Base-by-base conservation (phyloP, 345 rosid species). In the Fremontodendron californicum region DNA sequence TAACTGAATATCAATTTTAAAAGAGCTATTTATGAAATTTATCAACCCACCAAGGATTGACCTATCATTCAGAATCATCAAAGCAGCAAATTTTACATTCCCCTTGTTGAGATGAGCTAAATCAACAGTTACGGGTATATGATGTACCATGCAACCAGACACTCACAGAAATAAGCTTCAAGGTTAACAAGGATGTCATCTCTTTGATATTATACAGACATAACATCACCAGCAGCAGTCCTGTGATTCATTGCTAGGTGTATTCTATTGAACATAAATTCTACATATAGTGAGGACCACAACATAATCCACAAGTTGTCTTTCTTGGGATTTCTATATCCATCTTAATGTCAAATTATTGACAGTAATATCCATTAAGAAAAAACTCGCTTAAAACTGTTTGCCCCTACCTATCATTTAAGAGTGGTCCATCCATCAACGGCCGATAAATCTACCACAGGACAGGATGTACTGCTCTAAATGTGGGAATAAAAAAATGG, bases 401-500 rank as follows among this genome's bases (percentile, higher is more conserved):
- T 52, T 5, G 74, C 55, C 37, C 48, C 64, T 29, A 1, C 21
- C 71, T 35, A 35, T 31, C 12, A 23, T 23, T 25, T 76, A 66
- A 68, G 21, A 37, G 75, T 63, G 67, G 81, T 49, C 86, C 82
- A 78, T 39, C 79, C 63, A 51, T 74, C 67, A 63, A 74, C 27
- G 71, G 52, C 31, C 45, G 43, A 64, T 67, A 78, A 45, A 64
- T 58, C 48, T 29, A 67, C 49, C 42, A n/a, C n/a, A n/a, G n/a
- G n/a, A 64, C 35, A 72, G 33, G 39, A 78, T 49, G 49, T 40
- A 66, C 1, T 15, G n/a, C 68, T 45, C 54, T 57, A 49, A 75
- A 78, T 67, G 48, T 12, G 48, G n/a, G 10, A 27, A 73, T 23
- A 18, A 52, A 75, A 37, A 29, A 72, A 54, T 12, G 82, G 21